Conservation (phyloP, 148 eudicot genomes). For the Persicaria maculosa region DNA sequence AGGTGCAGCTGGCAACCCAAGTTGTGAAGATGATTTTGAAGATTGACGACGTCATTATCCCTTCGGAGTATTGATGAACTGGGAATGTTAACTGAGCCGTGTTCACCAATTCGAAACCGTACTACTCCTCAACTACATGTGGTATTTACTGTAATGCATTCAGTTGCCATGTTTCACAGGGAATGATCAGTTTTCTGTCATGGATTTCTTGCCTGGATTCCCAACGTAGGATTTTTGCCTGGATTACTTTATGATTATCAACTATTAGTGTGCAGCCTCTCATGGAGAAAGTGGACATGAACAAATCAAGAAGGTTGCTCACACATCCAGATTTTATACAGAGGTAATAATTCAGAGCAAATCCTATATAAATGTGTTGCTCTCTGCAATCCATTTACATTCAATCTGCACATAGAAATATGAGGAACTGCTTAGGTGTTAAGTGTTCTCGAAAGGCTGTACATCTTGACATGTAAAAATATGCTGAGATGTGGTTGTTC, state of each 20-base stretch:
- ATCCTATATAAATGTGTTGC: slow-evolving; percentile 1
- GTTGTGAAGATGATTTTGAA: slow-evolving; percentile 97
- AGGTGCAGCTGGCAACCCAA: slow-evolving; percentile 85
- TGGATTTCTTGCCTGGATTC: not conserved
- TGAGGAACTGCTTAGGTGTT: not conserved
- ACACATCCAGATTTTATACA: slow-evolving; percentile 6
- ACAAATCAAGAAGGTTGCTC: not conserved
- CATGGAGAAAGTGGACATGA: slow-evolving; percentile 3
- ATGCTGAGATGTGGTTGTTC: not conserved
- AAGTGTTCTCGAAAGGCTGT: not conserved
- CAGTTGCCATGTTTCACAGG: too few species aligned
- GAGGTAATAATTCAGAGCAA: not conserved
- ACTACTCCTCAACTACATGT: too few species aligned
- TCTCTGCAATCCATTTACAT: not conserved
- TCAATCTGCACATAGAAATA: slow-evolving; percentile 1
- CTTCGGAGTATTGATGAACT: slow-evolving; percentile 54
- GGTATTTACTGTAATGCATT: too few species aligned
- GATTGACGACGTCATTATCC: slow-evolving; percentile 85
- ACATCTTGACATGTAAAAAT: too few species aligned
- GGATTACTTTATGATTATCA: not conserved
- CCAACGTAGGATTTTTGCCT: not conserved
- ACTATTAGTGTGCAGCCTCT: not conserved
- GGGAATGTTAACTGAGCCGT: too few species aligned
- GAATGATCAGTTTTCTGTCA: too few species aligned
- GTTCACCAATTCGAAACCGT: too few species aligned